Percentiles rank a stretch among this genome's conserved stretches.
phyloP scores from a whole-genome alignment of 2,329 filamentous ascomycete genomes.

The Teratosphaeriaceae sp. region DNA sequence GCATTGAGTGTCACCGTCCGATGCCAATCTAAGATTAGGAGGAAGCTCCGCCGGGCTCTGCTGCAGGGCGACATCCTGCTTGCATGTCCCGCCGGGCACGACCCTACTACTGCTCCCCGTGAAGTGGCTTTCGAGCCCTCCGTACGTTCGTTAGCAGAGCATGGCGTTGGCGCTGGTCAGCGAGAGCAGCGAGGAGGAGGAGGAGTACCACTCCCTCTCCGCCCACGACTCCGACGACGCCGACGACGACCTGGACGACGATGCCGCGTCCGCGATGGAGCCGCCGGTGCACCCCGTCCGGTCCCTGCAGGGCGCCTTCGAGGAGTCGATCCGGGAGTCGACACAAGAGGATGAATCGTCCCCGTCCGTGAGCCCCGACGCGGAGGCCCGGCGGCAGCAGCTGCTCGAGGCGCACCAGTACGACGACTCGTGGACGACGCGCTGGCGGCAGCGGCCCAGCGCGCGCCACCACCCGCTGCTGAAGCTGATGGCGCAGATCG shows the following conservation, averaged over 20 bases:
- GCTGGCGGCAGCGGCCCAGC: conserved; percentile 69
- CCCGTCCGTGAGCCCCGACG: conserved; percentile 38
- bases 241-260: conserved; percentile 9
- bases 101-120: not conserved
- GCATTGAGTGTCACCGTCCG: too few relatives aligned
- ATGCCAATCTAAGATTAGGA: not conserved
- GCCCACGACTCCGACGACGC: conserved; percentile 10
- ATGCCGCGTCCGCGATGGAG: conserved; percentile 14
- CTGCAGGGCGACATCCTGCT: not conserved
- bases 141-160: too few relatives aligned
- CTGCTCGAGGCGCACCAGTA: conserved; percentile 63
- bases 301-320: conserved; percentile 73
- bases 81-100: not conserved
- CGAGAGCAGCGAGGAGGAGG: conserved; percentile 20
- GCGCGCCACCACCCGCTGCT: conserved; percentile 80
- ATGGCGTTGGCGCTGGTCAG: conserved; percentile 15
- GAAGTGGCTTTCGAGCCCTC: too few relatives aligned
- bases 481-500: conserved; percentile 87
- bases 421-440: conserved; percentile 62
- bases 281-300: conserved; percentile 63
- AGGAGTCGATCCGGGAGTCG: conserved; percentile 72
- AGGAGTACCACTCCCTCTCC: conserved; percentile 23
- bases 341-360: conserved; percentile 38
- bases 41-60: not conserved
- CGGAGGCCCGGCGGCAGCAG: conserved; percentile 56